These are phyloP conservation scores for Gossypium longicalyx DNA, from an alignment of 345 rosid species.

Conservation along the genomic window DNA sequence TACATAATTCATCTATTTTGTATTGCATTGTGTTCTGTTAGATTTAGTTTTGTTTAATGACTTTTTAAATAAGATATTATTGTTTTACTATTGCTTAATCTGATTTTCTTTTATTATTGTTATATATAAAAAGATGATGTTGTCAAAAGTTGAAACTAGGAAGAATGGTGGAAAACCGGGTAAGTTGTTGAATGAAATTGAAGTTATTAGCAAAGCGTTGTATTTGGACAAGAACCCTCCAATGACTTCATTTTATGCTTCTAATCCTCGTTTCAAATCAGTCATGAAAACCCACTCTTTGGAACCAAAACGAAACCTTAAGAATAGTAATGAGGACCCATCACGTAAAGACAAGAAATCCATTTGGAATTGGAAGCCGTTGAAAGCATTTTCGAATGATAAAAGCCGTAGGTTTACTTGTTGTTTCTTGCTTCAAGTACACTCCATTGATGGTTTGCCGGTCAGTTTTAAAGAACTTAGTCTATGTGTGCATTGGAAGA, in stretches of 20 bases:
- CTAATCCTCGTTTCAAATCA: slow-evolving; percentile 36
- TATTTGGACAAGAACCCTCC: slow-evolving; percentile 46
- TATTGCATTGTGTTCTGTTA: not conserved
- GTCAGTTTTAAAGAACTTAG: slow-evolving; percentile 43
- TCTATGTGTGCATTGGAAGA: slow-evolving; percentile 83
- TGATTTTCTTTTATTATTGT: not conserved
- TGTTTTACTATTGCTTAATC: not conserved
- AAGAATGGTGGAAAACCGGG: slow-evolving; percentile 50
- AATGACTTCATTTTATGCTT: slow-evolving; percentile 27
- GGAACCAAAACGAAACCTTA: slow-evolving; percentile 37
- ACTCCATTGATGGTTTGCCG: slow-evolving; percentile 64
- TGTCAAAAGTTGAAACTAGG: slow-evolving; percentile 47
- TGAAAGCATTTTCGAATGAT: slow-evolving; percentile 65
- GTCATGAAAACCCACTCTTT: slow-evolving; percentile 33
- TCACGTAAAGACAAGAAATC: slow-evolving; percentile 74
- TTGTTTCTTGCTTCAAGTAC: slow-evolving; percentile 76
- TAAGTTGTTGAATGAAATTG: slow-evolving; percentile 60
- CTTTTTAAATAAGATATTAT: not conserved
- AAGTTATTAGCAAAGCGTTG: slow-evolving; percentile 64
- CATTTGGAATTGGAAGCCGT: slow-evolving; percentile 83
- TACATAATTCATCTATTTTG: not conserved
- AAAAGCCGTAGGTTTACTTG: slow-evolving; percentile 63
- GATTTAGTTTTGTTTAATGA: not conserved
- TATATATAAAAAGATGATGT: slow-evolving; percentile 27
- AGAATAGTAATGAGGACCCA: slow-evolving; percentile 30